Conservation (phyloP, 2,329 filamentous ascomycete species). For the Nothopassalora personata region DNA sequence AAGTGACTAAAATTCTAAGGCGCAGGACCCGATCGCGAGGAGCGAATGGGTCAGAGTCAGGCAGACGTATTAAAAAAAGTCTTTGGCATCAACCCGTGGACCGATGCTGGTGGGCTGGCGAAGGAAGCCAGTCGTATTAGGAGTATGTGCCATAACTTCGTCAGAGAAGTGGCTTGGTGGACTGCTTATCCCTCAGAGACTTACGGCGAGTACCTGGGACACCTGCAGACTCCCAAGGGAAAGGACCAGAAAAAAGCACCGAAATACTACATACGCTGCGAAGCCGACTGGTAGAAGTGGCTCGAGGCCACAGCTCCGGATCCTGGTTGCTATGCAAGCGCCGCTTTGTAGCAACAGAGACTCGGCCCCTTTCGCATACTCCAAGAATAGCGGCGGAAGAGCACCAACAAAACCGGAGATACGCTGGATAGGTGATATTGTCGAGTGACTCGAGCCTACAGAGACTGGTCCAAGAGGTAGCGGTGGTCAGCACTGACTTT, state of each 20-base stretch:
- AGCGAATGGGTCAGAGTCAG: neutral
- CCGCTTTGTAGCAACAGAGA: too few species aligned
- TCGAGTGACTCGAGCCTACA: too few species aligned
- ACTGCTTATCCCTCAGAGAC: neutral
- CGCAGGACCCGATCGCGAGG: neutral
- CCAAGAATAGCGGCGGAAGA: too few species aligned
- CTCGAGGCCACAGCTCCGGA: neutral
- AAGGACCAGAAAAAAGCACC: neutral
- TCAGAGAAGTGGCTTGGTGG: neutral
- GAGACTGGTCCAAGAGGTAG: too few species aligned
- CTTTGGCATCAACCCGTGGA: slow-evolving; percentile 3
- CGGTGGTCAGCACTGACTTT: too few species aligned
- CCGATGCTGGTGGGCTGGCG: neutral
- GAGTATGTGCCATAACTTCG: neutral
- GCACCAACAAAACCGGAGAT: too few species aligned
- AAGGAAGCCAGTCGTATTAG: neutral
- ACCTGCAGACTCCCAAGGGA: neutral
- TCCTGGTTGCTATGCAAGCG: neutral
- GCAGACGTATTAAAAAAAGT: neutral
- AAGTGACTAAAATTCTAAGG: too few species aligned
- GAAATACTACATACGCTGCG: neutral
- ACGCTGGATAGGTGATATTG: too few species aligned
- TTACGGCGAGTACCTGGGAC: neutral
- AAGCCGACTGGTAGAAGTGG: slow-evolving; percentile 2
- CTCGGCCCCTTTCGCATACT: too few species aligned